A percentile compares a stretch with the other conserved stretches of the same genome.
These are phyloP conservation scores for Colletotrichum sidae DNA, from an alignment of 2,329 filamentous ascomycete genomes.

Conservation along the genomic window DNA sequence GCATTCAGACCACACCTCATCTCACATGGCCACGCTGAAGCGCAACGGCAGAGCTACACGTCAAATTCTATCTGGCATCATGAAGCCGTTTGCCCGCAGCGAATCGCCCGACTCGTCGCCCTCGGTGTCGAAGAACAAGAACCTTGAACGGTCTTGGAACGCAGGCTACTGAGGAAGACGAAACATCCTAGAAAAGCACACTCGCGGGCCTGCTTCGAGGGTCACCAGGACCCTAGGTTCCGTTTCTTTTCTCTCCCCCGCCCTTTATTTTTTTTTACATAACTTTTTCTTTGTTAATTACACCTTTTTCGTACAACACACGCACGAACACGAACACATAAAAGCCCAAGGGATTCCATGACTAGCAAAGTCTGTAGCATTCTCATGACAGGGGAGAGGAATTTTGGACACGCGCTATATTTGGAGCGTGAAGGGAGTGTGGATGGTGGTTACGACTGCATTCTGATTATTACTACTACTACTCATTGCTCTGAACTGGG, in stretches of 20 bases:
- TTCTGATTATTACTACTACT: not conserved
- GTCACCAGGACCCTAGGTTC: too few relatives aligned
- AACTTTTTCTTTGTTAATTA: constrained; percentile 18
- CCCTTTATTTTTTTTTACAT: not conserved
- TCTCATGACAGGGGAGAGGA: constrained; percentile 19
- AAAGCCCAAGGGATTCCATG: constrained; percentile 16
- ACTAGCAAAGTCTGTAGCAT: constrained; percentile 23
- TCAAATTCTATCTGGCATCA: constrained; percentile 57
- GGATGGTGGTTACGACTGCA: constrained; percentile 25
- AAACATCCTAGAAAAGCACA: too few relatives aligned
- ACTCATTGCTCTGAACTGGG: not conserved
- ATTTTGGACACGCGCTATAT: constrained; percentile 23
- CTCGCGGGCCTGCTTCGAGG: too few relatives aligned
- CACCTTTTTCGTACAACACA: not conserved
- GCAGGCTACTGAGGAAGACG: constrained; percentile 13
- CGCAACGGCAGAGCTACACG: constrained; percentile 50
- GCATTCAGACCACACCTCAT: constrained; percentile 39
- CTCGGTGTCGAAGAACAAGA: constrained; percentile 29
- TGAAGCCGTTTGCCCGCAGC: constrained; percentile 54
- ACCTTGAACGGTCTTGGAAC: constrained; percentile 33
- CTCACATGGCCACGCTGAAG: constrained; percentile 44
- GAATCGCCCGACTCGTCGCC: constrained; percentile 52
- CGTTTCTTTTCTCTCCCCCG: too few relatives aligned
- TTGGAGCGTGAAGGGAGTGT: constrained; percentile 9
- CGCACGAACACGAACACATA: constrained; percentile 20